Conservation (phyloP, 2,329 filamentous ascomycete genomes). For the Knufia fluminis region DNA sequence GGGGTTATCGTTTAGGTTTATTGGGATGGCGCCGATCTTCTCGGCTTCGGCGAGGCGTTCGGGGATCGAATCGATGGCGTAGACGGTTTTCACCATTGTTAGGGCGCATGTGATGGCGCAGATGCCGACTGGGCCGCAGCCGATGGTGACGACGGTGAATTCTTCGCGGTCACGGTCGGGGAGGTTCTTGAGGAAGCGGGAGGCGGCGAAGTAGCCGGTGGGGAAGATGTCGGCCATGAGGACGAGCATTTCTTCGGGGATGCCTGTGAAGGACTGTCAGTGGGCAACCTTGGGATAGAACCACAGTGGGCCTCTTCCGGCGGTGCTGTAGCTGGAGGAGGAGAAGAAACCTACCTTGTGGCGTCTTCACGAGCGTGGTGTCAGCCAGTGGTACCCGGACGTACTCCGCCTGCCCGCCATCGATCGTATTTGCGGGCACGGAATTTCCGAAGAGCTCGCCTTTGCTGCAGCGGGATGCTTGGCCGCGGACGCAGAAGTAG, state of each 20-base stretch:
- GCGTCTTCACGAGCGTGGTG: conserved; percentile 40
- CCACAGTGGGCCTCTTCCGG: too few relatives aligned
- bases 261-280: conserved; percentile 2
- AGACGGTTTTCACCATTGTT: conserved; percentile 53
- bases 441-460: conserved; percentile 38
- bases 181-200: conserved; percentile 22
- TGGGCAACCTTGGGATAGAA: too few relatives aligned
- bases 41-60: conserved; percentile 50
- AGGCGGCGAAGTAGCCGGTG: conserved; percentile 23
- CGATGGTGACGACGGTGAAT: conserved; percentile 51
- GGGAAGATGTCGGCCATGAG: conserved; percentile 26
- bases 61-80: conserved; percentile 53
- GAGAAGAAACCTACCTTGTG: conserved; percentile 21
- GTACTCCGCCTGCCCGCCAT: conserved; percentile 50
- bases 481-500: conserved; percentile 42
- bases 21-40: conserved; percentile 52
- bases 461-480: conserved; percentile 45
- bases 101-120: conserved; percentile 59
- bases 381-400: conserved; percentile 46
- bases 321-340: too few relatives aligned
- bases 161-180: conserved; percentile 19
- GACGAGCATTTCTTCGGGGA: conserved; percentile 27
- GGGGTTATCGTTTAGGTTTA: conserved; percentile 51
- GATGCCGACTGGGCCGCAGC: conserved; percentile 55
- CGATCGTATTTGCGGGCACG: conserved; percentile 44